Conservation (phyloP, 371 early-diverging fungal genomes). For the Mortierella sp. region DNA sequence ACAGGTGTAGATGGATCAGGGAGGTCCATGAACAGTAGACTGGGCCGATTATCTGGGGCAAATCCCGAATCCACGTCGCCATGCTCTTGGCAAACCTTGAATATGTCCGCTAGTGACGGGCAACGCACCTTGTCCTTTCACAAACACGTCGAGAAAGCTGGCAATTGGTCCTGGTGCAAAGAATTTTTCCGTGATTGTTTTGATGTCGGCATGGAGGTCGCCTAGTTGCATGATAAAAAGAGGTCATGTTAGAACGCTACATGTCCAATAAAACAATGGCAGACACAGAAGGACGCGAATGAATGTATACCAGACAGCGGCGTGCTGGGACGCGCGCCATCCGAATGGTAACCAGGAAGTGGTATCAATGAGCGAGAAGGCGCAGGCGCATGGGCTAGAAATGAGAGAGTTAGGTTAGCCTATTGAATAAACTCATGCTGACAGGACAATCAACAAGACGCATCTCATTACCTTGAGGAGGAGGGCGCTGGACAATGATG, state of each 20-base stretch:
- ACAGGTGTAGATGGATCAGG: slow-evolving; percentile 1
- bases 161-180: slow-evolving; percentile 14
- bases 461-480: slow-evolving; percentile 9
- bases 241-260: slow-evolving; percentile 4
- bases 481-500: slow-evolving; percentile 21
- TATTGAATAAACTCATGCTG: neutral
- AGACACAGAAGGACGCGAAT: neutral
- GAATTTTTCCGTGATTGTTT: too few species aligned
- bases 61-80: slow-evolving; percentile 7
- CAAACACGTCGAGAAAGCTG: neutral
- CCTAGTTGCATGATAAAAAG: neutral
- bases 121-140: too few species aligned
- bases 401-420: slow-evolving; percentile 5
- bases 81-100: slow-evolving; percentile 11
- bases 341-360: neutral
- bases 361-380: slow-evolving; percentile 7
- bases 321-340: slow-evolving; percentile 17
- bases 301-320: slow-evolving; percentile 13
- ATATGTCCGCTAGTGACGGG: neutral
- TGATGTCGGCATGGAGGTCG: too few species aligned
- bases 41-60: neutral
- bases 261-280: neutral
- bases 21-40: slow-evolving; percentile 10
- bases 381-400: slow-evolving; percentile 16
- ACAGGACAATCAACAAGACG: slow-evolving; percentile 1